Percentiles rank a stretch among this genome's conserved stretches.
These are phyloP conservation scores for Epithemia pelagica DNA, from an alignment of 108 stramenopile genomes.

Conservation along the genomic window DNA sequence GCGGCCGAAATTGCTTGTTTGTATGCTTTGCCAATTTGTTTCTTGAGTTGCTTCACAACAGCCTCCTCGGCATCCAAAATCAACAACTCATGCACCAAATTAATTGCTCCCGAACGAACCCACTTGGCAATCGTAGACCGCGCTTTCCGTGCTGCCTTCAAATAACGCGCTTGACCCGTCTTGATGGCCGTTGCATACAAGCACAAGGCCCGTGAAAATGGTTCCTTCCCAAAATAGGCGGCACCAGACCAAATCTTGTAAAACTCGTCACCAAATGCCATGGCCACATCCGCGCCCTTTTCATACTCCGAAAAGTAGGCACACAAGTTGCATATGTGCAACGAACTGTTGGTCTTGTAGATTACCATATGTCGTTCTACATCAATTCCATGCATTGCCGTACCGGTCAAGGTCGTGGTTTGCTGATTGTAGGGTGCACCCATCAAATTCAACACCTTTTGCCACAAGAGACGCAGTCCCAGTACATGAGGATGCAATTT, in stretches of 20 bases:
- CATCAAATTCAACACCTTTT: too few species aligned
- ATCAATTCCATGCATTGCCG: too few species aligned
- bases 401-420: not conserved
- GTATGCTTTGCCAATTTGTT: slow-evolving; percentile 1
- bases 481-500: too few species aligned
- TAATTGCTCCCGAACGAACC: slow-evolving; percentile 1
- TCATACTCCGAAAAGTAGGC: not conserved
- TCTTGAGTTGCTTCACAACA: not conserved
- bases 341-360: not conserved
- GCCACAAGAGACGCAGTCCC: too few species aligned
- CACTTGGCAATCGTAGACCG: not conserved
- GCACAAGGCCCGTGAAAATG: not conserved
- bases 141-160: not conserved
- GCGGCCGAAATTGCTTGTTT: slow-evolving; percentile 6
- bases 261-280: not conserved
- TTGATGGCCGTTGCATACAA: slow-evolving; percentile 1
- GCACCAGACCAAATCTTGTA: not conserved
- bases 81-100: slow-evolving; percentile 8
- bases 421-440: too few species aligned
- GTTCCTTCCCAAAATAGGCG: not conserved
- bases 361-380: not conserved
- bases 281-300: not conserved
- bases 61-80: slow-evolving; percentile 13
- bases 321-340: not conserved
- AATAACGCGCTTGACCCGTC: not conserved